phyloP scores from a whole-genome alignment of 768 basidiomycete species.

The Lactifluus echinatus region DNA sequence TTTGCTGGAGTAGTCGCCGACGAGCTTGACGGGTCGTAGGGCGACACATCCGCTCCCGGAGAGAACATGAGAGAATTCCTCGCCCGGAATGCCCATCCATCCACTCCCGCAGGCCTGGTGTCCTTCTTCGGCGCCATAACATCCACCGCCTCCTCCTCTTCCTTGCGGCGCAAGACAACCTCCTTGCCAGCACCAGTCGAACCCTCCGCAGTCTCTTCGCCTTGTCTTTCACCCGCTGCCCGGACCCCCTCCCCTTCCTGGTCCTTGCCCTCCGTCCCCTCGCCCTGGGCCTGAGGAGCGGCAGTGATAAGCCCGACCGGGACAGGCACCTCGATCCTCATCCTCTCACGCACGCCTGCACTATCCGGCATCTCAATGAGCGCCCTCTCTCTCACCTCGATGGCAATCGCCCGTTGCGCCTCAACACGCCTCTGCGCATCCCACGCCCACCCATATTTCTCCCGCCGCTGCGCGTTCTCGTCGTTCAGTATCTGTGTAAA shows the following conservation, averaged over 20 bases:
- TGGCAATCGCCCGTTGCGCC: slow-evolving; percentile 50
- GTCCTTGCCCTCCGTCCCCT: background rate
- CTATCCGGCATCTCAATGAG: slow-evolving; percentile 48
- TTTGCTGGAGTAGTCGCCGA: slow-evolving; percentile 26
- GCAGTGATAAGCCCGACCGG: slow-evolving; percentile 46
- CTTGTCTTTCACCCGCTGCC: no score
- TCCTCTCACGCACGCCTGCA: slow-evolving; percentile 55
- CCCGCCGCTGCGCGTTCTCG: slow-evolving; percentile 76
- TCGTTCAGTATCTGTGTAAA: slow-evolving; percentile 88
- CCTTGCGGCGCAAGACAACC: slow-evolving; percentile 18
- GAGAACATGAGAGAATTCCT: slow-evolving; percentile 94
- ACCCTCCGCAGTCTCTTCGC: no score
- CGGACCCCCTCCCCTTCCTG: background rate
- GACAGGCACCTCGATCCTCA: slow-evolving; percentile 52
- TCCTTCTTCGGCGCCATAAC: slow-evolving; percentile 80
- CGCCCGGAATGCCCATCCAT: slow-evolving; percentile 80
- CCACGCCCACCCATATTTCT: slow-evolving; percentile 90
- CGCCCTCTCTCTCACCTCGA: slow-evolving; percentile 60
- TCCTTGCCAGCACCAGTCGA: slow-evolving; percentile 20
- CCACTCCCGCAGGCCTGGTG: slow-evolving; percentile 59
- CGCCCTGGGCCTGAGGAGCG: no score
- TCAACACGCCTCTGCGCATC: slow-evolving; percentile 82
- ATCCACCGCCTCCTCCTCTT: slow-evolving; percentile 36
- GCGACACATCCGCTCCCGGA: slow-evolving; percentile 82
- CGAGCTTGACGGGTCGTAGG: slow-evolving; percentile 46